These are phyloP conservation scores for Candida coleopterorum DNA, from an alignment of 805 yeast species.

Conservation along the genomic window DNA sequence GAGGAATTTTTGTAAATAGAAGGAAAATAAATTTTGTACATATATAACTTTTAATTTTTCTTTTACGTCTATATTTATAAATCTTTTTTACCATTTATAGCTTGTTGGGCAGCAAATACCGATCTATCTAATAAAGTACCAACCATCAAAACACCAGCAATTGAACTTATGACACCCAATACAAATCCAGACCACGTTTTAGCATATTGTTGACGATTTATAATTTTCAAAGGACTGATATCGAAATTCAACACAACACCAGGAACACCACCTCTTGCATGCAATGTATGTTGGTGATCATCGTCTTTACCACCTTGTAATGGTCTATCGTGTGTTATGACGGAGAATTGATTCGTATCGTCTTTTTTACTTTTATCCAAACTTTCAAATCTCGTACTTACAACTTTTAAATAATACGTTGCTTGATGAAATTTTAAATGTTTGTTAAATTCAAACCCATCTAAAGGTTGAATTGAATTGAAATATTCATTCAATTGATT, in stretches of 20 bases:
- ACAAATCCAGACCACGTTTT: slow-evolving; percentile 81
- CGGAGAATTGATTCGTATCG: slow-evolving; percentile 89
- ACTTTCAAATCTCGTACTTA: slow-evolving; percentile 79
- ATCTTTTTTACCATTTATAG: slow-evolving; percentile 63
- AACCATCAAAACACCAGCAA: slow-evolving; percentile 91
- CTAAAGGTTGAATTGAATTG: slow-evolving; percentile 60
- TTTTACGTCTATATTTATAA: slow-evolving; percentile 16
- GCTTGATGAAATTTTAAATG: slow-evolving; percentile 57
- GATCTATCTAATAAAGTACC: slow-evolving; percentile 87
- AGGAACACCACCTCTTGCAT: slow-evolving; percentile 83
- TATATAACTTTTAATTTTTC: too few relatives aligned
- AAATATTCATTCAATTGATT: slow-evolving; percentile 10
- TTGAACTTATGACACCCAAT: slow-evolving; percentile 77
- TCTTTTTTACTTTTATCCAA: slow-evolving; percentile 43
- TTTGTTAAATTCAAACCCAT: slow-evolving; percentile 39
- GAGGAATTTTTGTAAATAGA: slow-evolving; percentile 7
- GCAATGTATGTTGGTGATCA: slow-evolving; percentile 84
- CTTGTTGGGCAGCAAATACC: slow-evolving; percentile 84
- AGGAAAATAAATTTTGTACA: not conserved
- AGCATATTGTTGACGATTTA: slow-evolving; percentile 69
- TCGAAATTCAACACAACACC: slow-evolving; percentile 86
- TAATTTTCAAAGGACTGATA: slow-evolving; percentile 87
- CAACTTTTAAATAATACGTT: slow-evolving; percentile 83
- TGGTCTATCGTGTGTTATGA: slow-evolving; percentile 84
- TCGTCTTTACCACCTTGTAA: slow-evolving; percentile 81